These are phyloP conservation scores for Cryphonectria nitschkei DNA, from an alignment of 2,329 filamentous ascomycete species.

Conservation along the genomic window DNA sequence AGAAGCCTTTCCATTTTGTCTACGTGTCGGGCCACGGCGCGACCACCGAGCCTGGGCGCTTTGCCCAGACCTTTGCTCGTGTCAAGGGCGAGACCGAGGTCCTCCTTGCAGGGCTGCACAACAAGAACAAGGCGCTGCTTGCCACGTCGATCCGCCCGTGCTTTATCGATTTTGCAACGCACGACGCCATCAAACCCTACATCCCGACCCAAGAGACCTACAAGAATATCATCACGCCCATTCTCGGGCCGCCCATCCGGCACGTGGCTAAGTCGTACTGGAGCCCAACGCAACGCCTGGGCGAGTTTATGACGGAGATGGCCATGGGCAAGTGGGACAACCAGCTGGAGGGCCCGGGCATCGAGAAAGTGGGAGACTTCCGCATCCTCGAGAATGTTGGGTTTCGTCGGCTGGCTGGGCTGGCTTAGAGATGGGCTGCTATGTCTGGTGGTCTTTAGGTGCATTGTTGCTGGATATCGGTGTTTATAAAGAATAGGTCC, in stretches of 20 bases:
- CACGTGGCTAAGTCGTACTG: slow-evolving; percentile 32
- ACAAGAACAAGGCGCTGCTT: slow-evolving; percentile 50
- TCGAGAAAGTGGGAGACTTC: slow-evolving; percentile 42
- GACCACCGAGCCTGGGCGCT: slow-evolving; percentile 57
- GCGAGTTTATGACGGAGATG: slow-evolving; percentile 48
- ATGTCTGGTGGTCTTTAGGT: too few relatives aligned
- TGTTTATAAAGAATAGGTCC: background rate
- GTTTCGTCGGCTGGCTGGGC: slow-evolving; percentile 41
- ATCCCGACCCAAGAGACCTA: slow-evolving; percentile 39
- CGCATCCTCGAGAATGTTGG: slow-evolving; percentile 42
- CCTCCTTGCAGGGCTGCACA: slow-evolving; percentile 57
- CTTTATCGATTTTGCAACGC: slow-evolving; percentile 56
- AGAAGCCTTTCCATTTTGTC: slow-evolving; percentile 67
- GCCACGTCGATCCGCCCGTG: slow-evolving; percentile 62
- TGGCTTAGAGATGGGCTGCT: slow-evolving; percentile 26
- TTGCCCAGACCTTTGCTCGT: slow-evolving; percentile 61
- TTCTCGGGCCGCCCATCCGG: slow-evolving; percentile 37
- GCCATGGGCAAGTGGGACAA: slow-evolving; percentile 47
- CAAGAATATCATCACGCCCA: slow-evolving; percentile 17
- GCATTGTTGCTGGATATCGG: too few relatives aligned
- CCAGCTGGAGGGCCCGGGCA: slow-evolving; percentile 35
- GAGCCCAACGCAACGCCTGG: slow-evolving; percentile 50
- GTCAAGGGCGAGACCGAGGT: slow-evolving; percentile 71
- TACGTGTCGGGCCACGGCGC: slow-evolving; percentile 70
- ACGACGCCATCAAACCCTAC: slow-evolving; percentile 48